Evolutionary conservation across 2,329 filamentous ascomycete species (phyloP).

Genomic region (Ophiostoma angusticollis): DNA sequence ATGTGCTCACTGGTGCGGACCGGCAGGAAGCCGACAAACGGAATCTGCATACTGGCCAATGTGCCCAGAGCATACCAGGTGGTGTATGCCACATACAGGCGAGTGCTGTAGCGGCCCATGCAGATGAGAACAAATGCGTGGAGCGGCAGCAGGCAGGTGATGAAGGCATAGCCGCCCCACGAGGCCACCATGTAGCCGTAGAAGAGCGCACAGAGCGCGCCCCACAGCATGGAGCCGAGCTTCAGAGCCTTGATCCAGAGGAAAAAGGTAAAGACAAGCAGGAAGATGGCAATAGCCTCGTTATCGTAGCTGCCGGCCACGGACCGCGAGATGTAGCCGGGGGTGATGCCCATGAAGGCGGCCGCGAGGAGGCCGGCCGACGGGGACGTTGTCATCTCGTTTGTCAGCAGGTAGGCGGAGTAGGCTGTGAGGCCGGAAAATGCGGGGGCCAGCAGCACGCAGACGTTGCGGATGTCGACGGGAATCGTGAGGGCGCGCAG

Average conservation of each 20-base stretch:
- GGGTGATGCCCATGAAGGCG: constrained; percentile 92
- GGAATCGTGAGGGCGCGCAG: constrained; percentile 81
- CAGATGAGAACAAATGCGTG: constrained; percentile 88
- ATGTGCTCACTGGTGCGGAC: constrained; percentile 98
- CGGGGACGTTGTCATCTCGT: constrained; percentile 91
- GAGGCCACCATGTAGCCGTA: constrained; percentile 99
- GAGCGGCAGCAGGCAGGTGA: constrained; percentile 89
- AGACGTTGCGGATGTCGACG: constrained; percentile 97
- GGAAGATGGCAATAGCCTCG: constrained; percentile 97
- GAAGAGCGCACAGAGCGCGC: constrained; percentile 82
- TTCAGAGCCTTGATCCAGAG: constrained; percentile 99
- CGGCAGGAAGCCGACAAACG: constrained; percentile 93
- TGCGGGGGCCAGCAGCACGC: constrained; percentile 84
- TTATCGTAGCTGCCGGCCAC: constrained; percentile 96
- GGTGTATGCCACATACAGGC: constrained; percentile 91
- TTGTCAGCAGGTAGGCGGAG: constrained; percentile 87
- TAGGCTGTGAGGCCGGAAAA: constrained; percentile 91
- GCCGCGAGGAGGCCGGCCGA: constrained; percentile 92
- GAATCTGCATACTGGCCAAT: constrained; percentile 96
- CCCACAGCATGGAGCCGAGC: constrained; percentile 92
- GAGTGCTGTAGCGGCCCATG: constrained; percentile 92
- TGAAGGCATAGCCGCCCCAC: constrained; percentile 99
- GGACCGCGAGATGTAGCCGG: constrained; percentile 94
- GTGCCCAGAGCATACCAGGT: constrained; percentile 97
- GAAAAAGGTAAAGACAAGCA: constrained; percentile 96